Percentiles rank a stretch among this genome's conserved stretches.
These are phyloP conservation scores for Colletotrichum karsti DNA, from an alignment of 2,329 filamentous ascomycete genomes.

Conservation along the genomic window DNA sequence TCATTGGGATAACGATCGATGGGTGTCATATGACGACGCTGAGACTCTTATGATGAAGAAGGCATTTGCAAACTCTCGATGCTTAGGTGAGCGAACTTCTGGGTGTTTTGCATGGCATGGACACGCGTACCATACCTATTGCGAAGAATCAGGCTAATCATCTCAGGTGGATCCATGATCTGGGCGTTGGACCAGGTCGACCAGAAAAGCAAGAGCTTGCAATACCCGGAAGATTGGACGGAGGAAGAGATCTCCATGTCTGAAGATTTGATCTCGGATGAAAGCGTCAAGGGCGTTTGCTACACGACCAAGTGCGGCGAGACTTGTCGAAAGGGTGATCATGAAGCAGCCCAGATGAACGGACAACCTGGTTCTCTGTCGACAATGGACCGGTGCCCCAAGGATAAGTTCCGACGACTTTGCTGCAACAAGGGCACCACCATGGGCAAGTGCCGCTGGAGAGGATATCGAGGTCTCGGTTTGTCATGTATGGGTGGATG, in stretches of 20 bases:
- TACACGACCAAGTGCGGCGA: slow-evolving; percentile 36
- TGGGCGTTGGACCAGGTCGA: slow-evolving; percentile 28
- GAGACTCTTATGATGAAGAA: slow-evolving; percentile 1
- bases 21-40: slow-evolving; percentile 41
- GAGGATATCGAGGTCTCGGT: slow-evolving; percentile 38
- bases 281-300: slow-evolving; percentile 30
- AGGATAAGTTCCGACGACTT: slow-evolving; percentile 34
- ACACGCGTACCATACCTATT: background rate
- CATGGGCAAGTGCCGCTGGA: slow-evolving; percentile 38
- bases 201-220: slow-evolving; percentile 11
- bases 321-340: slow-evolving; percentile 35
- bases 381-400: slow-evolving; percentile 34
- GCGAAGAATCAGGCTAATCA: background rate
- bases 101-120: background rate
- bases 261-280: slow-evolving; percentile 4
- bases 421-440: slow-evolving; percentile 36
- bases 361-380: slow-evolving; percentile 39
- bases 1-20: slow-evolving; percentile 26
- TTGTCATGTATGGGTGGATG: slow-evolving; percentile 38
- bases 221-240: slow-evolving; percentile 6
- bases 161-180: background rate
- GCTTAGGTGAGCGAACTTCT: background rate
- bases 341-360: slow-evolving; percentile 37
- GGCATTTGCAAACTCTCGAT: slow-evolving; percentile 12
- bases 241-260: slow-evolving; percentile 15